Percentiles rank a stretch among this genome's conserved stretches.
Evolutionary conservation across 441 rosid genomes (phyloP).

Genomic region (Populus tomentosa): DNA sequence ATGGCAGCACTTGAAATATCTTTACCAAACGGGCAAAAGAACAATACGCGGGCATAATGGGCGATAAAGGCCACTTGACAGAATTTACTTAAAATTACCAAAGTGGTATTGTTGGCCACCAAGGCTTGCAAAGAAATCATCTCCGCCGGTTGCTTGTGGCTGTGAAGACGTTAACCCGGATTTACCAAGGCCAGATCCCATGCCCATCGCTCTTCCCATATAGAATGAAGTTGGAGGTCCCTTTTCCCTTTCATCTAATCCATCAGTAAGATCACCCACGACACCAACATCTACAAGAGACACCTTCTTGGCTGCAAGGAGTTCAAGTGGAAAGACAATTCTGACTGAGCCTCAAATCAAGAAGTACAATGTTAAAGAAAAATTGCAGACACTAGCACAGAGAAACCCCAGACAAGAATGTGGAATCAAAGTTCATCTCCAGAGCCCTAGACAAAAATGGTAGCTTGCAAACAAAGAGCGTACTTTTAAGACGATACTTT

Average conservation of each 20-base stretch:
- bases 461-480: neutral
- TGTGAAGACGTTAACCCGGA: conserved; percentile 44
- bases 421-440: neutral
- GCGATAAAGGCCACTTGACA: neutral
- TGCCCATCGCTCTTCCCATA: conserved; percentile 94
- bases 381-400: neutral
- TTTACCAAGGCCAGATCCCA: conserved; percentile 68
- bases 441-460: neutral
- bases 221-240: conserved; percentile 54
- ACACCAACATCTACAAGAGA: conserved; percentile 81
- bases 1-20: neutral
- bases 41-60: conserved; percentile 12
- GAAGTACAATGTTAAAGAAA: neutral
- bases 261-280: conserved; percentile 55
- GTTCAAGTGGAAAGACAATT: conserved; percentile 9
- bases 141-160: conserved; percentile 40
- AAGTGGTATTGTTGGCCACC: conserved; percentile 61
- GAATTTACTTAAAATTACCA: conserved; percentile 53
- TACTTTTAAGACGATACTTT: no score
- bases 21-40: conserved; percentile 18
- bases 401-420: neutral
- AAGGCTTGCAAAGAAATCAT: conserved; percentile 68
- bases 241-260: conserved; percentile 59
- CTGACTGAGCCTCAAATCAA: neutral
- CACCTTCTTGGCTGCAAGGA: conserved; percentile 84